Evolutionary conservation across 495 filamentous ascomycete genomes (phyloP), one percentile per base, ranked within the genome.

Genomic region (Xeromyces bisporus): DNA sequence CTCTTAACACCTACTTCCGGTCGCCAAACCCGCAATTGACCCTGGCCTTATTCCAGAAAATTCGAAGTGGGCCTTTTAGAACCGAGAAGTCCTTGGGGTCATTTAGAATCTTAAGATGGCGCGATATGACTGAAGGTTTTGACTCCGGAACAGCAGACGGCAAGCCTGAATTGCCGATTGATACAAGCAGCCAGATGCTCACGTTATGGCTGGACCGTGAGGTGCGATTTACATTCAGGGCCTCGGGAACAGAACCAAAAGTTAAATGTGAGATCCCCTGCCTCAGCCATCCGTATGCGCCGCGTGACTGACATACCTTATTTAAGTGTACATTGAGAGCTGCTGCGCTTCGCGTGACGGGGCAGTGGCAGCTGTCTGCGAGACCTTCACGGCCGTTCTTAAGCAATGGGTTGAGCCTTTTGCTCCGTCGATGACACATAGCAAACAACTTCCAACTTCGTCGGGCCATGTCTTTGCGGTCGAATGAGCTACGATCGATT

Each of bases 241-340:
- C 67, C 3, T 78, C 73, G 1, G 77, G 77, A 3, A 82, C 77
- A 2, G 77, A 82, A 47, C 77, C 77, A 1, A 75, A 75, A 45
- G 71, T 73, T 23, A 75, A 75, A 43, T 51, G 69, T 71, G 53
- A 42, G 60, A 42, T 31, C 18, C 21, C 31, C 10, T 15, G 18
- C 12, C 15, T 2, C 12, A 4, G 15, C 28, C 15, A 1, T 21
- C 18, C 17, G 7, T 4, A 21, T 8, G 14, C 14, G 26, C 12
- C 18, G 10, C 9, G 8, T 18, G 21, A 16, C 23, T 42, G 36
- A 44, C 23, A 29, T 2, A 11, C 5, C 2, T 15, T 37, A 7
- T n/a, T n/a, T 15, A 31, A 73, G 66, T 69, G 35, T 73, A 72
- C 34, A 60, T 73, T 28, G 69, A 73, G 41, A 66, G 66, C 43